Conservation (phyloP, 2,329 filamentous ascomycete genomes). For the Fusarium sp. region DNA sequence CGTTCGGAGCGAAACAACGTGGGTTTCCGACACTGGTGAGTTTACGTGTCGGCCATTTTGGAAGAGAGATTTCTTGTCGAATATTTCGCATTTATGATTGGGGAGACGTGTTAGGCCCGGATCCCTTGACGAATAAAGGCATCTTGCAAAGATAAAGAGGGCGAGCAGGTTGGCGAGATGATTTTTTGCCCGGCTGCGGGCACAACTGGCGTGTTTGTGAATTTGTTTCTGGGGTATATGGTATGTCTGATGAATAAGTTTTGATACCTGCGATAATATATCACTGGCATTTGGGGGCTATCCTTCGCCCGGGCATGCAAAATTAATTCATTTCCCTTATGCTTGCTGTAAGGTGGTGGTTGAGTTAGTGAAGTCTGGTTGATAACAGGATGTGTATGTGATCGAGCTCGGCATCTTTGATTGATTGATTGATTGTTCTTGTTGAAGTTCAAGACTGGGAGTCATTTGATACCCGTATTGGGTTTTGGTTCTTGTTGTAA, state of each 20-base stretch:
- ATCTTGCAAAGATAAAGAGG: conserved; percentile 27
- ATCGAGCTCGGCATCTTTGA: not conserved
- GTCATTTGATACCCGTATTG: not conserved
- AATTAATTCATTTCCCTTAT: conserved; percentile 1
- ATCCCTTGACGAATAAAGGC: conserved; percentile 32
- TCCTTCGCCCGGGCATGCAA: not conserved
- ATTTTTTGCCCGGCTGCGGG: conserved; percentile 20
- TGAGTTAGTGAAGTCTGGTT: not conserved
- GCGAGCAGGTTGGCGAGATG: conserved; percentile 20
- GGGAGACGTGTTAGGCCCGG: conserved; percentile 28
- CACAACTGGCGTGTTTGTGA: conserved; percentile 33
- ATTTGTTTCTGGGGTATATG: conserved; percentile 34
- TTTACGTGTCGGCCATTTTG: conserved; percentile 18
- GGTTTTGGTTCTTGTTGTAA: not conserved
- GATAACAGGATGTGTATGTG: not conserved
- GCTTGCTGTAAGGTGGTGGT: not conserved
- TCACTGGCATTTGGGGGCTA: conserved; percentile 32
- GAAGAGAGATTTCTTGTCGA: conserved; percentile 24
- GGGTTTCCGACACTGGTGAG: conserved; percentile 17
- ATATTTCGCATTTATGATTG: conserved; percentile 36
- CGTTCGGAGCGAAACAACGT: conserved; percentile 40
- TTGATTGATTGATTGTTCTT: not conserved
- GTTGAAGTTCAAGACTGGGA: not conserved
- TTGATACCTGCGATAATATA: conserved; percentile 50
- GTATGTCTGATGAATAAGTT: conserved; percentile 41